Evolutionary conservation across 768 basidiomycete genomes (phyloP).

Genomic region (Panus rudis): DNA sequence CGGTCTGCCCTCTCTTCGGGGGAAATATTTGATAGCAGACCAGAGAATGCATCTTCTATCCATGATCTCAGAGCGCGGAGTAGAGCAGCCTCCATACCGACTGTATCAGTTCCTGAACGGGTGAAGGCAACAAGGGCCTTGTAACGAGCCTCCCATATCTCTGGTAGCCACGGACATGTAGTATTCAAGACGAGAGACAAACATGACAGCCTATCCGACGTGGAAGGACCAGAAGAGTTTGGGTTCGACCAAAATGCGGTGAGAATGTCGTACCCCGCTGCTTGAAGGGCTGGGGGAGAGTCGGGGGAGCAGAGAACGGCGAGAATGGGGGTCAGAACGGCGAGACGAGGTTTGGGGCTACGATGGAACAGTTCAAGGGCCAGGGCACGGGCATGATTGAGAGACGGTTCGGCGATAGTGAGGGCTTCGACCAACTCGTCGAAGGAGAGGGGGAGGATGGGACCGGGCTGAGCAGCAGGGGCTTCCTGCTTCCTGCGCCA

Average conservation of each 20-base stretch:
- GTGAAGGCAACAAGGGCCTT: slow-evolving; percentile 63
- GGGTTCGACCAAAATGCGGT: slow-evolving; percentile 61
- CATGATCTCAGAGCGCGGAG: slow-evolving; percentile 53
- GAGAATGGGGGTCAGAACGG: slow-evolving; percentile 53
- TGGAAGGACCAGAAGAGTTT: slow-evolving; percentile 38
- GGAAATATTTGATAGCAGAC: slow-evolving; percentile 26
- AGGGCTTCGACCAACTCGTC: slow-evolving; percentile 43
- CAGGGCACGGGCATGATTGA: slow-evolving; percentile 56
- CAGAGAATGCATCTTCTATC: slow-evolving; percentile 61
- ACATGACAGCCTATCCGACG: slow-evolving; percentile 55
- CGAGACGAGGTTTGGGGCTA: slow-evolving; percentile 49
- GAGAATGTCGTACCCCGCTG: slow-evolving; percentile 66
- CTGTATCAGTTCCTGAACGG: slow-evolving; percentile 48
- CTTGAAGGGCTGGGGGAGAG: slow-evolving; percentile 51
- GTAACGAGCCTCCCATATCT: slow-evolving; percentile 65
- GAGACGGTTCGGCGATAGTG: slow-evolving; percentile 56
- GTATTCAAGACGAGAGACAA: slow-evolving; percentile 54
- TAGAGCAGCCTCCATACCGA: slow-evolving; percentile 57
- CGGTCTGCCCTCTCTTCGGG: slow-evolving; percentile 42
- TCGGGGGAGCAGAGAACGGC: slow-evolving; percentile 48
- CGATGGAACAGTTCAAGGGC: slow-evolving; percentile 40
- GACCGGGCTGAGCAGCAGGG: slow-evolving; percentile 9
- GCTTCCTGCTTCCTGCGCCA: slow-evolving; percentile 18
- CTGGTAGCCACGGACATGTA: slow-evolving; percentile 47
- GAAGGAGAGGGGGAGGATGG: slow-evolving; percentile 21